Base-by-base conservation (phyloP, 179 eudicot species). In the Actinidia chinensis region DNA sequence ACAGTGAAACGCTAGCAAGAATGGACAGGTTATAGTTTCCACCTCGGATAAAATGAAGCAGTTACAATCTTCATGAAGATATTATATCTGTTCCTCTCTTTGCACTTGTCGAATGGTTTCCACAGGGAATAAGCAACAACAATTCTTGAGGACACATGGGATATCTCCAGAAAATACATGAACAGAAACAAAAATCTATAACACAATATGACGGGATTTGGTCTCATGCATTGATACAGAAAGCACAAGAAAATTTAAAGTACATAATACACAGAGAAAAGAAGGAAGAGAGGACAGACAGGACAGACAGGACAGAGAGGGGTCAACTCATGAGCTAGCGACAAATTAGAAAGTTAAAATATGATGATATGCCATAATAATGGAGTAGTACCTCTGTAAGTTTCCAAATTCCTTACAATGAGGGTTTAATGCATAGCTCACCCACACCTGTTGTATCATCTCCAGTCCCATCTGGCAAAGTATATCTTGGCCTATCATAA, bases 351-450 rank as follows among this genome's bases (percentile, higher is more conserved):
- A n/a, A n/a, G n/a, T n/a, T n/a, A 40, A 14, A 61, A 61, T 25
- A 12, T 17, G 8, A 0, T 22, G 23, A 61, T 25, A 61, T 3
- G 42, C 6, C 22, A n/a, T 12, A 58, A 22, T 28, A 28, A 63
- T 28, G 43, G 25, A 72, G n/a, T n/a, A 36, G 79, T 83, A 89
- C 99, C 98, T 96, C 86, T 48, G 97, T 92, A 68, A 87, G 90
- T 83, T 92, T 96, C 99, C 99, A 96, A 81, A 96, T 83, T 91
- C 99, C 83, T 89, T 90, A 96, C 83, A 90, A 79, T 65, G 99
- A 96, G 76, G 98, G 99, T 85, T 80, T 92, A 55, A 96, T 87
- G 84, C 97, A 92, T 79, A 96, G 99, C 86, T 96, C 99, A 52
- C 99, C 99, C 48, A 80, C 91, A 12, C 87, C 93, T 40, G 84